Conservation (phyloP, 768 basidiomycete species). For the Asterophora parasitica region DNA sequence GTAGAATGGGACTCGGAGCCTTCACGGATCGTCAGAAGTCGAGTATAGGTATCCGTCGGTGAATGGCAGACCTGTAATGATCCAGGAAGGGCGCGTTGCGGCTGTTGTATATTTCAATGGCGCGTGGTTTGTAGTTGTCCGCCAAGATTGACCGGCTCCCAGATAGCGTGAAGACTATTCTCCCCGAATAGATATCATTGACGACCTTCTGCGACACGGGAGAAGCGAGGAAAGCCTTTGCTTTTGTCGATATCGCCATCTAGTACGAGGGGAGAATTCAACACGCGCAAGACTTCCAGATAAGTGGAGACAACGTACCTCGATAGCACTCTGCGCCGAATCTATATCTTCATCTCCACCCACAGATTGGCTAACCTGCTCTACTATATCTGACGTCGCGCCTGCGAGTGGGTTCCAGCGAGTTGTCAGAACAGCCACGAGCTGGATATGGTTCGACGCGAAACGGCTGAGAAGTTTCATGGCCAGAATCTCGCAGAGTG, state of each 20-base stretch:
- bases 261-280: constrained; percentile 24
- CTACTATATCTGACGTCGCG: constrained; percentile 59
- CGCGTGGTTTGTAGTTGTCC: constrained; percentile 83
- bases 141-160: constrained; percentile 72
- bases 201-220: constrained; percentile 85
- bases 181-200: constrained; percentile 82
- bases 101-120: constrained; percentile 69
- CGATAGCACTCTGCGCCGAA: constrained; percentile 77
- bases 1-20: constrained; percentile 80
- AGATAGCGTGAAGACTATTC: constrained; percentile 60
- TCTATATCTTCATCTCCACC: constrained; percentile 60
- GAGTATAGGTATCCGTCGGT: not conserved
- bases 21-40: constrained; percentile 20
- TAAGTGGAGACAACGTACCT: constrained; percentile 46
- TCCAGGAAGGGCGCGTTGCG: constrained; percentile 69
- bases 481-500: constrained; percentile 83
- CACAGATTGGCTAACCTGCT: constrained; percentile 56
- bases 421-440: constrained; percentile 74
- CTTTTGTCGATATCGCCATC: constrained; percentile 85
- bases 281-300: not conserved
- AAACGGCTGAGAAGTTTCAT: constrained; percentile 80
- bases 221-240: constrained; percentile 80
- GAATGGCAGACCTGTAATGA: constrained; percentile 60
- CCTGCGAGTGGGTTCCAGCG: constrained; percentile 85
- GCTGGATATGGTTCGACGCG: constrained; percentile 68